Evolutionary conservation across 2,329 filamentous ascomycete genomes (phyloP).

Genomic region (Fonsecaea monophora): DNA sequence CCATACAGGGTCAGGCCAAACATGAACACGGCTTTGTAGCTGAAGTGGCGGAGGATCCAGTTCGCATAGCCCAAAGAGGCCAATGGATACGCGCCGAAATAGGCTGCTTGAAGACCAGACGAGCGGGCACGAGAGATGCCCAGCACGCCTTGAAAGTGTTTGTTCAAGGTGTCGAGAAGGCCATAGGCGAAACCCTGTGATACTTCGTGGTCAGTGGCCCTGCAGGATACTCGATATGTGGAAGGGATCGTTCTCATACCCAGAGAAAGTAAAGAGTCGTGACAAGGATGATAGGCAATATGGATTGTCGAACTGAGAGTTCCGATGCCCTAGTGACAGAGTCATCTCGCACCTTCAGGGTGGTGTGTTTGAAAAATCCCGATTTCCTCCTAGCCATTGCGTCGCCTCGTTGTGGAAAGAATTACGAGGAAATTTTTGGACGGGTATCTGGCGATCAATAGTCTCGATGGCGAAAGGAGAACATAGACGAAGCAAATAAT

Average conservation of each 20-base stretch:
- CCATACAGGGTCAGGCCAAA: conserved; percentile 73
- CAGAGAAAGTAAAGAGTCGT: conserved; percentile 61
- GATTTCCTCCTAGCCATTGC: conserved; percentile 11
- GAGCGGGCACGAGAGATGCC: conserved; percentile 62
- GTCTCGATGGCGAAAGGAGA: background rate
- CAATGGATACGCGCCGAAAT: conserved; percentile 66
- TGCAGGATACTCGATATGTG: background rate
- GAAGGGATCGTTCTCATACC: conserved; percentile 42
- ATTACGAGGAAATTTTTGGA: background rate
- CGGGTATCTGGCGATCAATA: background rate
- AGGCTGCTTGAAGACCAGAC: conserved; percentile 68
- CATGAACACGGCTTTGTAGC: conserved; percentile 82
- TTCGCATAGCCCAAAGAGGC: conserved; percentile 61
- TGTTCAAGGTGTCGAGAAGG: conserved; percentile 57
- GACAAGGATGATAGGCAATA: conserved; percentile 53
- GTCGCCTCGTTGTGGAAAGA: background rate
- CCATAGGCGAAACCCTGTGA: conserved; percentile 56
- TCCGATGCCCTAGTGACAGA: conserved; percentile 47
- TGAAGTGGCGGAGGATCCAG: conserved; percentile 72
- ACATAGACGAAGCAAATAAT: background rate
- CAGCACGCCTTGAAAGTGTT: conserved; percentile 64
- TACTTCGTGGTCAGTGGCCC: background rate
- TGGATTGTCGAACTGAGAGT: conserved; percentile 51
- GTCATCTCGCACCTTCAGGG: conserved; percentile 16
- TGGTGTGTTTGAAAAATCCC: conserved; percentile 19